Percentiles rank a stretch among this genome's conserved stretches.
These are phyloP conservation scores for Strobilomyces confusus DNA, from an alignment of 768 basidiomycete species.

Conservation along the genomic window DNA sequence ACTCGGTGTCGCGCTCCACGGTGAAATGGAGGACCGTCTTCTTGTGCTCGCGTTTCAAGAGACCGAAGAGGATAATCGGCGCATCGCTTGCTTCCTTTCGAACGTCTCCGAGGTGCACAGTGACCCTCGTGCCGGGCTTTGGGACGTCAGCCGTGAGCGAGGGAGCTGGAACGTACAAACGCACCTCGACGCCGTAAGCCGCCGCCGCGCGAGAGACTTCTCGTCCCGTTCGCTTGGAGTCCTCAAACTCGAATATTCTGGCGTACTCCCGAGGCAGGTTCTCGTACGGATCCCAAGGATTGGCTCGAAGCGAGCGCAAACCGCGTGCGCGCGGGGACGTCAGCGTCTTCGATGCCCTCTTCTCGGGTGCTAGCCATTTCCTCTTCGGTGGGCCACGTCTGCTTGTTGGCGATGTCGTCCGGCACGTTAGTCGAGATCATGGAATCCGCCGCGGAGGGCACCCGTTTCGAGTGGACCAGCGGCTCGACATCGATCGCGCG, in stretches of 20 bases:
- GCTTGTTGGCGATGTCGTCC: conserved; percentile 89
- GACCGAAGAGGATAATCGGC: conserved; percentile 70
- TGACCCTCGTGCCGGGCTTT: conserved; percentile 81
- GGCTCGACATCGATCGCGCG: conserved; percentile 69
- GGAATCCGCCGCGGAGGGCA: conserved; percentile 69
- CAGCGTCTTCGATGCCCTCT: conserved; percentile 28
- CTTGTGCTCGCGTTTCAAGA: conserved; percentile 96
- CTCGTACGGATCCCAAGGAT: conserved; percentile 97
- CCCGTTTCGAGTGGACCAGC: conserved; percentile 55
- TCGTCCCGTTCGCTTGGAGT: conserved; percentile 82
- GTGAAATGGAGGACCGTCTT: conserved; percentile 89
- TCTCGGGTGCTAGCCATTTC: conserved; percentile 62
- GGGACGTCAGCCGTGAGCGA: not conserved
- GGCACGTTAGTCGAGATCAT: conserved; percentile 83
- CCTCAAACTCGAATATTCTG: conserved; percentile 94
- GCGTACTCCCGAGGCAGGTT: conserved; percentile 93
- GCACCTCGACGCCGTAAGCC: conserved; percentile 68
- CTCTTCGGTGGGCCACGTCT: conserved; percentile 98
- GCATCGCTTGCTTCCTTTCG: conserved; percentile 51
- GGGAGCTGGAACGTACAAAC: conserved; percentile 15
- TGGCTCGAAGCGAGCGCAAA: conserved; percentile 94
- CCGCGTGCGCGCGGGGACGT: conserved; percentile 70
- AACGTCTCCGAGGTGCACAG: conserved; percentile 69
- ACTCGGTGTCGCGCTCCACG: conserved; percentile 94
- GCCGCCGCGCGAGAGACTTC: conserved; percentile 63